Conservation (phyloP, 2,329 filamentous ascomycete genomes). For the Apiospora rasikravindrae region DNA sequence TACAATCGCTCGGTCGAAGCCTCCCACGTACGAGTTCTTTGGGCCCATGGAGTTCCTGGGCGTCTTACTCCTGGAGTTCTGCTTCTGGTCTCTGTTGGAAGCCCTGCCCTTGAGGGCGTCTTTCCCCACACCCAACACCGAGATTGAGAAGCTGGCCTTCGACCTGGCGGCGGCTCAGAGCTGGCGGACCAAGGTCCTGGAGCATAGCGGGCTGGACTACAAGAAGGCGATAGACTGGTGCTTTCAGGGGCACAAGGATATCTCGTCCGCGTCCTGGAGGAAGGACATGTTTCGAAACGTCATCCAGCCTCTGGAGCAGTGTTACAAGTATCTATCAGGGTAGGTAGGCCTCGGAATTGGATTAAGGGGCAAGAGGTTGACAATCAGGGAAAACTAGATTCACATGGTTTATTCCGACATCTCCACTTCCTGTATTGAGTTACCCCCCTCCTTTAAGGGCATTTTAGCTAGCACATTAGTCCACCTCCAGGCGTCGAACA, state of each 20-base stretch:
- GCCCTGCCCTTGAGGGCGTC: slow-evolving; percentile 9
- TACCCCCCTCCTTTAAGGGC: too few species aligned
- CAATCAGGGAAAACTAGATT: too few species aligned
- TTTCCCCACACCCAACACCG: slow-evolving; percentile 21
- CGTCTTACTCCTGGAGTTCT: slow-evolving; percentile 32
- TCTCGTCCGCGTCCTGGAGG: slow-evolving; percentile 23
- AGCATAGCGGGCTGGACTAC: slow-evolving; percentile 27
- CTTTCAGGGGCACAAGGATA: slow-evolving; percentile 23
- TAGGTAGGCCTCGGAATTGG: too few species aligned
- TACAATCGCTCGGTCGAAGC: background rate
- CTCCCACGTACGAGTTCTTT: slow-evolving; percentile 16
- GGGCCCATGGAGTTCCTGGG: slow-evolving; percentile 24
- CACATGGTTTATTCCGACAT: too few species aligned
- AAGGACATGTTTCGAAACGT: slow-evolving; percentile 28
- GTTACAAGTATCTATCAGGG: background rate
- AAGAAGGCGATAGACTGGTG: slow-evolving; percentile 4
- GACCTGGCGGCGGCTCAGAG: slow-evolving; percentile 28
- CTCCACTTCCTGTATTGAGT: too few species aligned
- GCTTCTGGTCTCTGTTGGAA: slow-evolving; percentile 25
- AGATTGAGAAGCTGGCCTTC: slow-evolving; percentile 21
- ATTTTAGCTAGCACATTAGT: too few species aligned
- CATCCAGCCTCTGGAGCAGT: slow-evolving; percentile 26
- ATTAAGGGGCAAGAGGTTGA: too few species aligned
- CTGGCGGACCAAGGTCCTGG: slow-evolving; percentile 27
- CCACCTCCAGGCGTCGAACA: too few species aligned